Evolutionary conservation across 257 asterid species (phyloP).

Genomic region (Verbena officinalis): DNA sequence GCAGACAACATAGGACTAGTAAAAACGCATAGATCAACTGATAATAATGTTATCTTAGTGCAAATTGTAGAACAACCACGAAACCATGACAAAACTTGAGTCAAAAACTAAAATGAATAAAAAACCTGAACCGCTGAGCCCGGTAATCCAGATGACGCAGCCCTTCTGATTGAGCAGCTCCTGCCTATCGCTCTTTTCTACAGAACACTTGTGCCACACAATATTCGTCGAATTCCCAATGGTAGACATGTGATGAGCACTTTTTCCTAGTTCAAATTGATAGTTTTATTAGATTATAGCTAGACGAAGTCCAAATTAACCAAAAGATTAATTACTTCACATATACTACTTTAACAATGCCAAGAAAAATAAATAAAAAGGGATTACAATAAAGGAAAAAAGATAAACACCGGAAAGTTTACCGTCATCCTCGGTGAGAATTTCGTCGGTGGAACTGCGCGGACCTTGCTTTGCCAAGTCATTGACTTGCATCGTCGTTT

Average conservation of each 20-base stretch:
- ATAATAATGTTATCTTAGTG: background rate
- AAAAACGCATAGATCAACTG: background rate
- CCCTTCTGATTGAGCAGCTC: conserved; percentile 76
- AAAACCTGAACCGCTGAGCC: conserved; percentile 85
- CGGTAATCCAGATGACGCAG: conserved; percentile 81
- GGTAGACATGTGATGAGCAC: conserved; percentile 30
- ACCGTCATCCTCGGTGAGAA: conserved; percentile 18
- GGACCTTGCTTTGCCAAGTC: conserved; percentile 26
- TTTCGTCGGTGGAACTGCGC: conserved; percentile 30
- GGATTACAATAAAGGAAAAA: too few species aligned
- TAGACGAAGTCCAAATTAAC: background rate
- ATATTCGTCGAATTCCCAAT: conserved; percentile 62
- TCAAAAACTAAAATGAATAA: background rate
- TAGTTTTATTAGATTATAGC: too few species aligned
- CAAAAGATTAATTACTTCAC: background rate
- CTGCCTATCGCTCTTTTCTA: conserved; percentile 60
- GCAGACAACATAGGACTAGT: too few species aligned
- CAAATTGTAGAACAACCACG: conserved; percentile 1
- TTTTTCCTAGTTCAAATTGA: conserved; percentile 38
- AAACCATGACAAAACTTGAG: background rate
- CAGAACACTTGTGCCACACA: conserved; percentile 73
- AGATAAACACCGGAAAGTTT: conserved; percentile 33
- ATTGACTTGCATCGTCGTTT: conserved; percentile 29
- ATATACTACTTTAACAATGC: too few species aligned
- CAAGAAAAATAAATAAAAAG: background rate